Percentiles rank a stretch among this genome's conserved stretches.
Evolutionary conservation across 2,329 filamentous ascomycete genomes (phyloP).

Genomic region (Corinectria fuckeliana): DNA sequence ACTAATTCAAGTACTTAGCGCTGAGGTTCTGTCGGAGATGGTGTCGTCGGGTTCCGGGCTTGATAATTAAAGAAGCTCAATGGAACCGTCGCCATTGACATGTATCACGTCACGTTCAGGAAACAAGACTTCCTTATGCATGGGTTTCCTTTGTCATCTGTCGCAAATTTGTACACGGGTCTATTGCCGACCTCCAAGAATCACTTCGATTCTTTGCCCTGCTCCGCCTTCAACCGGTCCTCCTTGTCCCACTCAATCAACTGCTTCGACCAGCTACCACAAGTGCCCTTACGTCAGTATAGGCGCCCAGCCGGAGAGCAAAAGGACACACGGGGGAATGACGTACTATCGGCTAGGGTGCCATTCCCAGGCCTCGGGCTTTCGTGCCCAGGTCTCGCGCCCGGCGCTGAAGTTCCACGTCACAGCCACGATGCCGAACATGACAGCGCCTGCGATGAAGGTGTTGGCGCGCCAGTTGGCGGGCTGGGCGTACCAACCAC

Average conservation of each 20-base stretch:
- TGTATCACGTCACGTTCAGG: neutral
- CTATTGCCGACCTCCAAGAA: slow-evolving; percentile 24
- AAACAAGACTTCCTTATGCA: neutral
- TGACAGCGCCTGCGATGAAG: slow-evolving; percentile 71
- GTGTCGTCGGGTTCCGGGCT: neutral
- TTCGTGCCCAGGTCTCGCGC: slow-evolving; percentile 73
- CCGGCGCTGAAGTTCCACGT: slow-evolving; percentile 77
- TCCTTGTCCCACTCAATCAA: slow-evolving; percentile 54
- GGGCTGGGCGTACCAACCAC: slow-evolving; percentile 97
- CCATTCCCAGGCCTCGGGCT: slow-evolving; percentile 79
- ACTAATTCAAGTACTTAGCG: neutral
- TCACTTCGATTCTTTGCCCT: slow-evolving; percentile 41
- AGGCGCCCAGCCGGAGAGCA: neutral
- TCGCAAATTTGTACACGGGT: slow-evolving; percentile 36
- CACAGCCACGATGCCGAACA: slow-evolving; percentile 71
- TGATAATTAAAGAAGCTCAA: neutral
- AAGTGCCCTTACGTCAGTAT: slow-evolving; percentile 28
- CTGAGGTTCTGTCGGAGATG: neutral
- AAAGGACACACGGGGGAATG: neutral
- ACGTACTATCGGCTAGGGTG: slow-evolving; percentile 85
- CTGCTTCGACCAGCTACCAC: slow-evolving; percentile 52
- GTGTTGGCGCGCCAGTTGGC: slow-evolving; percentile 97
- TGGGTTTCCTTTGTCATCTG: slow-evolving; percentile 23
- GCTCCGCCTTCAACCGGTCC: slow-evolving; percentile 45
- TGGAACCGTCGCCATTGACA: neutral